Percentiles rank a stretch among this genome's conserved stretches.
phyloP scores from a whole-genome alignment of 345 rosid genomes.

The Firmiana major region DNA sequence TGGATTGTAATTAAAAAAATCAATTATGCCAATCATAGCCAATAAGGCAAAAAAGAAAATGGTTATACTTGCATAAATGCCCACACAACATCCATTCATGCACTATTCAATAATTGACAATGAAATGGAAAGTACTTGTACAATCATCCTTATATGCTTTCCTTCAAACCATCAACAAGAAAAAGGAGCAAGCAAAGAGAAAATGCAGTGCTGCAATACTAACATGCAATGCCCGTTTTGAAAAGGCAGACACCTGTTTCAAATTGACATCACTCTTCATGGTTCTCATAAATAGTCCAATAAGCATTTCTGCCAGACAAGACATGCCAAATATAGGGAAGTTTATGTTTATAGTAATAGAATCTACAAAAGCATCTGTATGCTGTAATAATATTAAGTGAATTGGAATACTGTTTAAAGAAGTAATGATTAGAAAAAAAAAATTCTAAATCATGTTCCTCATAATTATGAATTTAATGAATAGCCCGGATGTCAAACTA shows the following conservation, averaged over 20 bases:
- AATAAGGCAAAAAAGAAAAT: neutral
- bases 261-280: slow-evolving; percentile 87
- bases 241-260: slow-evolving; percentile 82
- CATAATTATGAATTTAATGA: neutral
- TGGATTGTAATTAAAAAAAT: neutral
- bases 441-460: neutral
- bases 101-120: too few relatives aligned
- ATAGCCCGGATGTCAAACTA: neutral
- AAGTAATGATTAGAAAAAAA: neutral
- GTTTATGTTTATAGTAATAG: neutral
- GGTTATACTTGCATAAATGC: neutral
- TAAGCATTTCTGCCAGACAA: slow-evolving; percentile 85
- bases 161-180: neutral
- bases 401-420: neutral
- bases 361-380: neutral
- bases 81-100: neutral
- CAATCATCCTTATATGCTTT: neutral
- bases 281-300: slow-evolving; percentile 85
- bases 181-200: neutral
- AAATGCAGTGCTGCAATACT: slow-evolving; percentile 11
- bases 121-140: neutral
- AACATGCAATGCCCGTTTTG: slow-evolving; percentile 93
- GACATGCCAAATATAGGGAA: neutral
- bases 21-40: neutral
- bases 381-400: neutral